Percentiles rank a stretch among this genome's conserved stretches.
Evolutionary conservation across 2,329 filamentous ascomycete genomes (phyloP).

Genomic region (Monilinia laxa): DNA sequence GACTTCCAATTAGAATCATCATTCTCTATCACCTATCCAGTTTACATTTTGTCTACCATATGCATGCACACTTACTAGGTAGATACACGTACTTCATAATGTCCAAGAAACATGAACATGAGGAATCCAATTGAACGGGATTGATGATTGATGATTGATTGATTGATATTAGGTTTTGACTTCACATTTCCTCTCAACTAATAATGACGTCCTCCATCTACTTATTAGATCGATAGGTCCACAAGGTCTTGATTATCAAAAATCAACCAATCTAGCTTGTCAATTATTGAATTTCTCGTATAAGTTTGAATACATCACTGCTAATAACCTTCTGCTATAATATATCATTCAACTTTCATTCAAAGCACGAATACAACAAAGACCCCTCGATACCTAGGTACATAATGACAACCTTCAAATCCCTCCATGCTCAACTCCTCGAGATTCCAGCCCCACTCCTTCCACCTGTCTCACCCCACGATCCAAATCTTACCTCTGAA

Average conservation of each 20-base stretch:
- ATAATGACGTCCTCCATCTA: constrained; percentile 1
- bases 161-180: too few species aligned
- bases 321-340: neutral
- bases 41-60: too few species aligned
- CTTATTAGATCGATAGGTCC: neutral
- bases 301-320: neutral
- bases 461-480: constrained; percentile 30
- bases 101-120: too few species aligned
- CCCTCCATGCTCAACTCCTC: constrained; percentile 14
- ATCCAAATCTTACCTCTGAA: constrained; percentile 28
- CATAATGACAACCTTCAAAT: constrained; percentile 16
- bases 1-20: too few species aligned
- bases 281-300: neutral
- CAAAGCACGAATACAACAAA: neutral
- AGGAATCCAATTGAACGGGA: too few species aligned
- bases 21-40: too few species aligned
- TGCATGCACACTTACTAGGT: too few species aligned
- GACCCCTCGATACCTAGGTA: neutral
- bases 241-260: neutral
- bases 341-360: neutral
- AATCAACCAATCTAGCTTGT: neutral
- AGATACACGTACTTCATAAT: too few species aligned
- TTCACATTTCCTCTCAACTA: too few species aligned
- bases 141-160: too few species aligned
- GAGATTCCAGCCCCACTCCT: constrained; percentile 33